Base-by-base conservation (phyloP, 495 filamentous ascomycete species). In the Pyrenopolyporus hunteri region DNA sequence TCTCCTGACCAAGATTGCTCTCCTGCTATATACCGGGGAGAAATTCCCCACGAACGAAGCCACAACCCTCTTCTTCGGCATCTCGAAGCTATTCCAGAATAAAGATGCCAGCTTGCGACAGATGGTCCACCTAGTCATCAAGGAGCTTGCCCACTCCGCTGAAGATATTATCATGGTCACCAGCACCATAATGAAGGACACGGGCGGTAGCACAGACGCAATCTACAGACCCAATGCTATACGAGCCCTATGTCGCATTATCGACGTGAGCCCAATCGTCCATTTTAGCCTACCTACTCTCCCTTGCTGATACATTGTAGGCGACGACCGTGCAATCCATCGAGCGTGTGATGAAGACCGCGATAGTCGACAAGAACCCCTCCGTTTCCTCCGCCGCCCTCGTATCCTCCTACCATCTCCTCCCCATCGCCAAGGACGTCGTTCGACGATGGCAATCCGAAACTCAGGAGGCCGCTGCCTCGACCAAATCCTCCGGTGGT, bases 121-220 rank as follows among this genome's bases (percentile, higher is more conserved):
- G 80, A 98, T 98, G 93, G 93, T 99, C 29, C 96, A 98, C 79
- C 82, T 98, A 25, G 87, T 97, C 64, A 87, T 98, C 80, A 97
- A 97, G 83, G 94, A 99, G 83, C 81, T 99, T 64, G 90, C 93
- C 58, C 83, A 86, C 70, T 95, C 92, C n/a, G 93, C 95, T 23
- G 93, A 98, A 76, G 94, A 99, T 83, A 93, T 97, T 56, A 99
- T 99, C 66, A 98, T 99, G 94, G 93, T 97, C 47, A 99, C 94
- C 17, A 93, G 90, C 77, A 96, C 92, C 67, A 97, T 99, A 61
- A 99, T 99, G 93, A 99, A 99, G 80, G 94, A 99, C 72, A 97
- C 93, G 5, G 91, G 92, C 50, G 91, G 94, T 64, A 92, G 92
- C 59, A 96, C 91, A 69, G 95, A 98, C 69, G 90, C 93, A 37